Evolutionary conservation across 805 yeast species (phyloP).

Genomic region (Candida silvicultrix): DNA sequence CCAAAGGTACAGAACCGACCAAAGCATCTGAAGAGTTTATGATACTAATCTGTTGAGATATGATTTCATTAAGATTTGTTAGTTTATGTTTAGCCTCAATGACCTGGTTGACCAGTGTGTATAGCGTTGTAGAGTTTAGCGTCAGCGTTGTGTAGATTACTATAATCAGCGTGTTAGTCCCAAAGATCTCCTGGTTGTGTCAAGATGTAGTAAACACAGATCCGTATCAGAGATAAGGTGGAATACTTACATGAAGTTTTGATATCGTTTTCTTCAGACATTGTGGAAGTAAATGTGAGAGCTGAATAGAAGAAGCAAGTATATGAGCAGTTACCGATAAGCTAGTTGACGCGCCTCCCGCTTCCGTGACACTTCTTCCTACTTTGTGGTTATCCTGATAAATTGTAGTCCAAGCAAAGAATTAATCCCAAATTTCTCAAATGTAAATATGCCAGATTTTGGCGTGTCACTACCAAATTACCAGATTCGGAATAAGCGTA

Average conservation of each 20-base stretch:
- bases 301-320: no score
- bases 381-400: no score
- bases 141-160: constrained; percentile 43
- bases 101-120: constrained; percentile 46
- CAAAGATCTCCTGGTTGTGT: not conserved
- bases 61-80: constrained; percentile 42
- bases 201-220: no score
- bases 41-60: constrained; percentile 47
- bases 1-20: constrained; percentile 19
- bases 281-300: not conserved
- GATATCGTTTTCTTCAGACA: constrained; percentile 3
- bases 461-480: no score
- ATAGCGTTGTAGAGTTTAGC: constrained; percentile 52
- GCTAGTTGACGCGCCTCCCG: no score
- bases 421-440: no score
- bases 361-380: no score
- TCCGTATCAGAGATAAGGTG: no score
- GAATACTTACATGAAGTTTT: constrained; percentile 7
- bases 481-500: no score
- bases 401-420: no score
- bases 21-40: constrained; percentile 40
- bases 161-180: not conserved
- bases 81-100: constrained; percentile 35
- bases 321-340: no score
- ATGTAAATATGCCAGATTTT: no score